phyloP scores from a whole-genome alignment of 805 yeast species.

The Yamadazyma scolyti region DNA sequence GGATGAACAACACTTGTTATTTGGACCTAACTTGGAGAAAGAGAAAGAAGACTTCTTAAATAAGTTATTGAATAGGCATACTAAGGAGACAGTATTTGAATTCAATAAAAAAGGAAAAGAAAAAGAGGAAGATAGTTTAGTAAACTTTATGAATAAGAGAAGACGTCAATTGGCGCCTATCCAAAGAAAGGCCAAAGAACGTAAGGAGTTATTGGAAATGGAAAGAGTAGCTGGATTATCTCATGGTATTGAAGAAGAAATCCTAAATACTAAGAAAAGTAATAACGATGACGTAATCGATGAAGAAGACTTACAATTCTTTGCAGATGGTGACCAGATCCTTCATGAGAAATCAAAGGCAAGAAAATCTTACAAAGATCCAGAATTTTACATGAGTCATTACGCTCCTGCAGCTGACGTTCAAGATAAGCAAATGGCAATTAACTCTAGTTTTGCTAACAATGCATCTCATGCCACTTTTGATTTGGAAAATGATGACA shows the following conservation, averaged over 20 bases:
- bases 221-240: slow-evolving; percentile 74
- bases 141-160: slow-evolving; percentile 81
- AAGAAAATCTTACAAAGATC: slow-evolving; percentile 65
- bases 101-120: slow-evolving; percentile 49
- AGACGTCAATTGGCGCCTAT: slow-evolving; percentile 86
- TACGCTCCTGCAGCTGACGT: slow-evolving; percentile 78
- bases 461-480: slow-evolving; percentile 85
- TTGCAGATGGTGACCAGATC: slow-evolving; percentile 51
- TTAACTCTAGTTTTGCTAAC: slow-evolving; percentile 63
- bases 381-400: slow-evolving; percentile 78
- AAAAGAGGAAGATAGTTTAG: slow-evolving; percentile 58
- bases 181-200: slow-evolving; percentile 72
- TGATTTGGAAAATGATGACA: slow-evolving; percentile 77
- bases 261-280: slow-evolving; percentile 47
- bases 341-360: slow-evolving; percentile 21
- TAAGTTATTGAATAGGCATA: slow-evolving; percentile 61
- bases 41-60: slow-evolving; percentile 73
- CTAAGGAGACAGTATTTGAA: slow-evolving; percentile 93
- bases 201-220: slow-evolving; percentile 61
- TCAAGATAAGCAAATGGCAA: slow-evolving; percentile 73
- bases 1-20: slow-evolving; percentile 83
- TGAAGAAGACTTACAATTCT: slow-evolving; percentile 47
- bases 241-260: slow-evolving; percentile 72
- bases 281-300: slow-evolving; percentile 36
- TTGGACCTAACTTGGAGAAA: slow-evolving; percentile 70